Percentiles rank a stretch among this genome's conserved stretches.
Conservation (phyloP, 1,284 basidiomycete genomes). For the Irpex sp. region DNA sequence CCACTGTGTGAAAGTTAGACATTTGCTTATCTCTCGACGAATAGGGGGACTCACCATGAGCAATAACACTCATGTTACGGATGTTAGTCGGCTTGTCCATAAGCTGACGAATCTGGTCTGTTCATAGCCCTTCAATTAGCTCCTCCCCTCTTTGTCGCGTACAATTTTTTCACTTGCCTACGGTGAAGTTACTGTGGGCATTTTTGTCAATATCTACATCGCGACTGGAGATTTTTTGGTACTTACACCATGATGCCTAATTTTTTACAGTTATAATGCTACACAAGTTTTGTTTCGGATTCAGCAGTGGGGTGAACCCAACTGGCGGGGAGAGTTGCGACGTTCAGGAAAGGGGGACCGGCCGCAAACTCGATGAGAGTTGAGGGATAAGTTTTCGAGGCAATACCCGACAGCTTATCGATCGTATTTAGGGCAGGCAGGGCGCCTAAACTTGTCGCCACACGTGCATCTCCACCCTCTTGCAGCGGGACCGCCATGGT, state of each 20-base stretch:
- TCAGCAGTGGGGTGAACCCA: slow-evolving; percentile 9
- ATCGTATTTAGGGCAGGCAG: slow-evolving; percentile 32
- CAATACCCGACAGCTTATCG: slow-evolving; percentile 25
- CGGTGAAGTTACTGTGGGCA: slow-evolving; percentile 75
- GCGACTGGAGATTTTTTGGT: slow-evolving; percentile 7
- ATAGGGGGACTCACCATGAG: slow-evolving; percentile 65
- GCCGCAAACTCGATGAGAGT: slow-evolving; percentile 24
- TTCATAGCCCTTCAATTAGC: slow-evolving; percentile 1
- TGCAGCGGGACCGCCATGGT: no score
- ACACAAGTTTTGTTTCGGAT: slow-evolving; percentile 19
- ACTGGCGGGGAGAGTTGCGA: slow-evolving; percentile 18
- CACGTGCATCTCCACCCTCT: neutral
- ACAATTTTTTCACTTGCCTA: slow-evolving; percentile 53
- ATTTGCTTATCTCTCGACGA: slow-evolving; percentile 2
- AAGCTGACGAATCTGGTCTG: slow-evolving; percentile 86
- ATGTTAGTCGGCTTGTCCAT: slow-evolving; percentile 94
- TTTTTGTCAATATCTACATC: slow-evolving; percentile 29
- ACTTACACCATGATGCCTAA: slow-evolving; percentile 77
- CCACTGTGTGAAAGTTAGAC: slow-evolving; percentile 57
- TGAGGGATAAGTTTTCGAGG: slow-evolving; percentile 17
- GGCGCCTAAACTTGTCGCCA: neutral
- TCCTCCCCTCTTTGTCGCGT: neutral
- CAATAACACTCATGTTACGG: slow-evolving; percentile 98
- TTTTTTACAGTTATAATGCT: slow-evolving; percentile 34
- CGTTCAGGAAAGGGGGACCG: slow-evolving; percentile 19